phyloP scores from a whole-genome alignment of 768 basidiomycete genomes.

The Tephrocybe rancida region DNA sequence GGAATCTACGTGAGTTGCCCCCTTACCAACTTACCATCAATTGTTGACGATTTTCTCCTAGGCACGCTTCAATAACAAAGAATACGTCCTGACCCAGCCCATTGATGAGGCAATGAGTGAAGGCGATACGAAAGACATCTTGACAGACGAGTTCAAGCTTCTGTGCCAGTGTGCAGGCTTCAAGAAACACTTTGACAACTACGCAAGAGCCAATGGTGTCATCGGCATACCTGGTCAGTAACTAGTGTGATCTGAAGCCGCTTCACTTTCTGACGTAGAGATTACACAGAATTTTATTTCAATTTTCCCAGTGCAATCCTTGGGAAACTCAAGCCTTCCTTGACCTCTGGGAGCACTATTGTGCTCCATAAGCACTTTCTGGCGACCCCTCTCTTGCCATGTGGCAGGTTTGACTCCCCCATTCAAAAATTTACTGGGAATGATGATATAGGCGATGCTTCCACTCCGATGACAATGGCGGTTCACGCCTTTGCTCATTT shows the following conservation, averaged over 20 bases:
- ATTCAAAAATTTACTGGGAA: conserved; percentile 30
- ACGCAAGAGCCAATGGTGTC: neutral
- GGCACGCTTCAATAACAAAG: conserved; percentile 8
- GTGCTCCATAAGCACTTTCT: conserved; percentile 22
- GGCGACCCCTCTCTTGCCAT: conserved; percentile 26
- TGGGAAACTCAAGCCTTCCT: conserved; percentile 11
- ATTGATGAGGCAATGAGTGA: too few species aligned
- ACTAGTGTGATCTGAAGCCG: neutral
- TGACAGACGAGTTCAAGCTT: too few species aligned
- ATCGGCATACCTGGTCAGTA: conserved; percentile 5
- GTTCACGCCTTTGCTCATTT: conserved; percentile 30
- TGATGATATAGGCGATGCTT: conserved; percentile 18
- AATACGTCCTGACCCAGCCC: conserved; percentile 10
- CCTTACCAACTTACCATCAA: neutral
- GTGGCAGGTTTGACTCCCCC: conserved; percentile 16
- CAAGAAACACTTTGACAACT: conserved; percentile 18
- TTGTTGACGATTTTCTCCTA: neutral
- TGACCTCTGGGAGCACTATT: neutral
- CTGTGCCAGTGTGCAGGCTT: too few species aligned
- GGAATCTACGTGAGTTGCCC: conserved; percentile 11
- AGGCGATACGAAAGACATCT: too few species aligned
- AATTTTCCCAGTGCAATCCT: too few species aligned
- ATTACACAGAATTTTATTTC: conserved; percentile 28
- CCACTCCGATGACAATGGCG: conserved; percentile 20
- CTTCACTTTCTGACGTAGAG: neutral